Evolutionary conservation across 1,284 basidiomycete species (phyloP).

Genomic region (Fomitopsis palustris): DNA sequence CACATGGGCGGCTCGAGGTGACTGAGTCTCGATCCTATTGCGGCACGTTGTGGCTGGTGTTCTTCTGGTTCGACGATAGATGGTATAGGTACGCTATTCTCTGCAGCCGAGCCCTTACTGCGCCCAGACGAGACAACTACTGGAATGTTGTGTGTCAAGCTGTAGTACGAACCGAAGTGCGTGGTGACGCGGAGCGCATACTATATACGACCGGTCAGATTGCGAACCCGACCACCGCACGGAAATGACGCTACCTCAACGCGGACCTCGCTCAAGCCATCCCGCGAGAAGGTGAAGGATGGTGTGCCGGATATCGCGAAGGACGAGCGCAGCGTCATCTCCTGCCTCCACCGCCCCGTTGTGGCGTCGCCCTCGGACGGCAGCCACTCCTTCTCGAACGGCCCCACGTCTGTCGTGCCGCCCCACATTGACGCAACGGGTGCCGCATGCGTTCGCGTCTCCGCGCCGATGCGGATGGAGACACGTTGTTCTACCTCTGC

Average conservation of each 20-base stretch:
- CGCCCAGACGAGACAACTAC: not conserved
- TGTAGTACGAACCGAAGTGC: not conserved
- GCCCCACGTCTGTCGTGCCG: not conserved
- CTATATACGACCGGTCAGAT: not conserved
- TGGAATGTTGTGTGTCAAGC: not conserved
- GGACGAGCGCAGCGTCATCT: conserved; percentile 12
- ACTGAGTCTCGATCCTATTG: not conserved
- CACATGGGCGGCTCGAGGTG: not conserved
- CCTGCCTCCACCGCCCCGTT: conserved; percentile 16
- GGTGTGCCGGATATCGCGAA: not conserved
- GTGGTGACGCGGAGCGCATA: not conserved
- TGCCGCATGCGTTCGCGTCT: not conserved
- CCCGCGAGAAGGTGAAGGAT: not conserved
- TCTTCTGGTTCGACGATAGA: not conserved
- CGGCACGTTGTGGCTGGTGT: not conserved
- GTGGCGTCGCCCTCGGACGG: conserved; percentile 5
- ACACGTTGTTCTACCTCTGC: conserved; percentile 8
- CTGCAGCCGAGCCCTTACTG: not conserved
- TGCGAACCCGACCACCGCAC: not conserved
- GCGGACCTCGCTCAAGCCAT: not conserved
- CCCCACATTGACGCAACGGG: not conserved
- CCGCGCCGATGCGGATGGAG: not conserved
- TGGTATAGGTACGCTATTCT: not conserved
- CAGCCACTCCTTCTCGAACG: conserved; percentile 14
- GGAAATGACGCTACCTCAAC: not conserved